A percentile compares a stretch with the other conserved stretches of the same genome.
These are phyloP conservation scores for Colletotrichum costaricense DNA, from an alignment of 2,329 filamentous ascomycete species.

Conservation along the genomic window DNA sequence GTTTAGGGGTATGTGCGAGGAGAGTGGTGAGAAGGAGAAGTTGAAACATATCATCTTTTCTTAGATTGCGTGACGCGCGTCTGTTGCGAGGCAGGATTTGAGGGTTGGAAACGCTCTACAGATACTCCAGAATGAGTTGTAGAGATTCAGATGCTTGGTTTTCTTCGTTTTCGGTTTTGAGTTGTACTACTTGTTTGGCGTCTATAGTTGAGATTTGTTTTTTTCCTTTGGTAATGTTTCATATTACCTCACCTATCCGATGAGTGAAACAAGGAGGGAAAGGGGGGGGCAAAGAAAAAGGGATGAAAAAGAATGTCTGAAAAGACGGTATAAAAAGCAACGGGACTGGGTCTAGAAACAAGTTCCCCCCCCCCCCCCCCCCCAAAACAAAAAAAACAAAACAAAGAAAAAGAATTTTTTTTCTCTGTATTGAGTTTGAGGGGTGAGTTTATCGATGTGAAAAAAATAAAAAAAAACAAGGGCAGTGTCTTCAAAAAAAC, in stretches of 20 bases:
- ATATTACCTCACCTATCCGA: background rate
- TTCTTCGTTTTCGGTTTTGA: background rate
- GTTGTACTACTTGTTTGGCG: background rate
- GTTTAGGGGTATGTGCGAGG: constrained; percentile 73
- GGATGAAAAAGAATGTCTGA: background rate
- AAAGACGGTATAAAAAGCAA: background rate
- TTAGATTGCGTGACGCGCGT: background rate
- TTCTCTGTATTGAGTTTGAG: too few species aligned
- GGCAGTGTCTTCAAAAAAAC: too few species aligned
- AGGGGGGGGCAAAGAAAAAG: background rate
- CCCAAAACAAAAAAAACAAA: too few species aligned
- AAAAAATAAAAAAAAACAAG: too few species aligned
- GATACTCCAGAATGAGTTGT: too few species aligned
- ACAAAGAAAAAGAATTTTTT: too few species aligned
- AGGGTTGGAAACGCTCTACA: too few species aligned
- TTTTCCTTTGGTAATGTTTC: background rate
- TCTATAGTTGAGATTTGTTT: background rate
- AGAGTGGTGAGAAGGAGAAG: constrained; percentile 69
- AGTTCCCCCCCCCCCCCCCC: background rate
- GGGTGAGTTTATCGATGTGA: too few species aligned
- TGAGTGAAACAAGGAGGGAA: background rate
- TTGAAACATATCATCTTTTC: constrained; percentile 57
- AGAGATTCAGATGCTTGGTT: too few species aligned
- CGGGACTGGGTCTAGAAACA: background rate
- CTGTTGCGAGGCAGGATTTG: too few species aligned